Base-by-base conservation (phyloP, 805 yeast species). In the Vanderwaltozyma polyspora region DNA sequence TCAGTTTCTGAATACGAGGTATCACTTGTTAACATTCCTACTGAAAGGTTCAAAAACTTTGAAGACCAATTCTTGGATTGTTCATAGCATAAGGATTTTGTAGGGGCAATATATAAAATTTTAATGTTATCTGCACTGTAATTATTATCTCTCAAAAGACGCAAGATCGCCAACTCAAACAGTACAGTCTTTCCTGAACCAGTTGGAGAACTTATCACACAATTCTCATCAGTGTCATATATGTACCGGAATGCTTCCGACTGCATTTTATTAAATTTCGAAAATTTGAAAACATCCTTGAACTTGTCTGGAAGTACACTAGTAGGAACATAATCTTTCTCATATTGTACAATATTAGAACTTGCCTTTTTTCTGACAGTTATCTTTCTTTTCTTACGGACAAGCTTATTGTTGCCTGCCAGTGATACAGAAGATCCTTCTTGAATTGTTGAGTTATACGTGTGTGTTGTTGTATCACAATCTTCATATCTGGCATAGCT, bases 131-230 rank as follows among this genome's bases (percentile, higher is more conserved):
- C 31, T 3, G 30, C 22, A 9, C 38, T 33, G n/a, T 15, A 27
- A 23, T 36, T 23, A 8, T 27, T 16, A 11, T 35, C 36, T 15
- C 51, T 54, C 16, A 63, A 45, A 6, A 59, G 49, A 27, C 60
- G 49, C 16, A 69, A 39, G 2, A 73, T 68, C 0, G 76, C 74
- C 27, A 73, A 45, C 45, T 72, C 78, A 44, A 70, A 70, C 5
- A 72, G 47, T 0, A 64, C 74, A 0, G 78, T 71, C 41, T 73
- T 73, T 0, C 79, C 78, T 1, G 79, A 71, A 0, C 79, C 78
- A 0, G 78, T 70, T 1, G 79, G 79, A 4, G 78, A 58, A 27
- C 73, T 62, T 8, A 72, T 54, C 4, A 72, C 68, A 41, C 68
- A 64, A 38, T 70, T 72, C 21, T 51, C 42, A 13, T 51, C 45